A percentile compares a stretch with the other conserved stretches of the same genome.
These are phyloP conservation scores for Ceratocystis destructans DNA, from an alignment of 2,329 filamentous ascomycete species.

Conservation along the genomic window DNA sequence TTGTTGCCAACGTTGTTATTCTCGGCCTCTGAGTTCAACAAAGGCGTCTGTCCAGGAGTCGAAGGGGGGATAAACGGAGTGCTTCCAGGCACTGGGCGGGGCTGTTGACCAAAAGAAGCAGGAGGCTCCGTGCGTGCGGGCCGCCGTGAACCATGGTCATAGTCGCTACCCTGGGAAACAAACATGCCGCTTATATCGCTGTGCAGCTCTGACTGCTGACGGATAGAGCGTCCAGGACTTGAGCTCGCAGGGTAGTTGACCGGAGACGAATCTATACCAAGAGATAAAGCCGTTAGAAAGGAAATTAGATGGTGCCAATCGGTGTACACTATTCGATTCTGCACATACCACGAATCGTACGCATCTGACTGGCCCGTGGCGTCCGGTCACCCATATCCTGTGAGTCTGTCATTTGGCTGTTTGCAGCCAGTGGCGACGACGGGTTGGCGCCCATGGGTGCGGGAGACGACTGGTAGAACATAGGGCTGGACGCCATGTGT, in stretches of 20 bases:
- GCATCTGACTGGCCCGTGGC: constrained; percentile 45
- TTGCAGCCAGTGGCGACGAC: constrained; percentile 19
- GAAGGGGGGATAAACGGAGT: constrained; percentile 16
- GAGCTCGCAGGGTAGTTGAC: constrained; percentile 85
- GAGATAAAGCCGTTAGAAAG: neutral
- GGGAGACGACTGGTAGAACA: constrained; percentile 54
- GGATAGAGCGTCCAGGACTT: constrained; percentile 55
- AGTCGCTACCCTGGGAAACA: constrained; percentile 45
- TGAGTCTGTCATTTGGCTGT: constrained; percentile 39
- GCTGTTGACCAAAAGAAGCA: constrained; percentile 27
- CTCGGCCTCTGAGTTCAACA: constrained; percentile 56
- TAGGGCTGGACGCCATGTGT: constrained; percentile 59
- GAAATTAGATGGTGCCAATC: neutral
- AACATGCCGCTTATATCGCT: constrained; percentile 83
- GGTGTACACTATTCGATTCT: neutral
- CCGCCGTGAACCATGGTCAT: constrained; percentile 9
- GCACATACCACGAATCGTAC: constrained; percentile 12
- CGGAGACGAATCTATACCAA: constrained; percentile 65
- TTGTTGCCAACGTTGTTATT: constrained; percentile 32
- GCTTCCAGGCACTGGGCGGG: constrained; percentile 22
- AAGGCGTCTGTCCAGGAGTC: constrained; percentile 14
- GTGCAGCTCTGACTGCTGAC: constrained; percentile 55
- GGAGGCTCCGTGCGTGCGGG: constrained; percentile 10
- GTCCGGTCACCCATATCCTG: constrained; percentile 46
- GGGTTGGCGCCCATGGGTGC: constrained; percentile 23